Conservation (phyloP, 2,329 filamentous ascomycete species). For the Simplicillium sp. region DNA sequence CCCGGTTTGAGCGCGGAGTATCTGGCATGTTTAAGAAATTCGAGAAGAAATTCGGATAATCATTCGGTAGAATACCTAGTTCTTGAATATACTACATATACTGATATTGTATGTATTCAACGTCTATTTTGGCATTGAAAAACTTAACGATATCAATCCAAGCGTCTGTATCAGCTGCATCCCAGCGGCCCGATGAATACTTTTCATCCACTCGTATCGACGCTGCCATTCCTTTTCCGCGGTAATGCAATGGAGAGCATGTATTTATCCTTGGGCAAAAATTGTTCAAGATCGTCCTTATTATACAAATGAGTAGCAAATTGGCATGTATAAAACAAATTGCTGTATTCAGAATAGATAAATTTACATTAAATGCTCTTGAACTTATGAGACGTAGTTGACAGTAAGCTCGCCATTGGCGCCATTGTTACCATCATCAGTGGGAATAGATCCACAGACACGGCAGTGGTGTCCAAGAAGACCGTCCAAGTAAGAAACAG, state of each 20-base stretch:
- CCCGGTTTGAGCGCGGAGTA: slow-evolving; percentile 59
- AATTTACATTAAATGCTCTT: too few relatives aligned
- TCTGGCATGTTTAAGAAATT: slow-evolving; percentile 67
- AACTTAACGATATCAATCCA: neutral
- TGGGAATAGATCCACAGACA: slow-evolving; percentile 4
- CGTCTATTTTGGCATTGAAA: neutral
- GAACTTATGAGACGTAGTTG: neutral
- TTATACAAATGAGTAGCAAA: too few relatives aligned
- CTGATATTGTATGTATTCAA: neutral
- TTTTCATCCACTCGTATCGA: too few relatives aligned
- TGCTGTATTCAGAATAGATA: too few relatives aligned
- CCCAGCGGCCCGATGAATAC: too few relatives aligned
- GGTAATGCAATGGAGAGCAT: too few relatives aligned
- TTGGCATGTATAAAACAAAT: too few relatives aligned
- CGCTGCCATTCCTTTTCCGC: too few relatives aligned
- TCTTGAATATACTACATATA: slow-evolving; percentile 4
- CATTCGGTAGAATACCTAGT: slow-evolving; percentile 1
- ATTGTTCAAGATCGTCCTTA: too few relatives aligned
- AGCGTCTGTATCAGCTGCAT: too few relatives aligned
- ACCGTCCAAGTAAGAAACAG: slow-evolving; percentile 3
- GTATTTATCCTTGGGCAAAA: too few relatives aligned
- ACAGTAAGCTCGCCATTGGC: slow-evolving; percentile 8
- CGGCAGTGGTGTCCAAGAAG: slow-evolving; percentile 3
- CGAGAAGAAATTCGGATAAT: slow-evolving; percentile 61
- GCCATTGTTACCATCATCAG: slow-evolving; percentile 8